Percentiles rank a stretch among this genome's conserved stretches.
phyloP scores from a whole-genome alignment of 2,329 filamentous ascomycete genomes.

The Scedosporium dehoogii region DNA sequence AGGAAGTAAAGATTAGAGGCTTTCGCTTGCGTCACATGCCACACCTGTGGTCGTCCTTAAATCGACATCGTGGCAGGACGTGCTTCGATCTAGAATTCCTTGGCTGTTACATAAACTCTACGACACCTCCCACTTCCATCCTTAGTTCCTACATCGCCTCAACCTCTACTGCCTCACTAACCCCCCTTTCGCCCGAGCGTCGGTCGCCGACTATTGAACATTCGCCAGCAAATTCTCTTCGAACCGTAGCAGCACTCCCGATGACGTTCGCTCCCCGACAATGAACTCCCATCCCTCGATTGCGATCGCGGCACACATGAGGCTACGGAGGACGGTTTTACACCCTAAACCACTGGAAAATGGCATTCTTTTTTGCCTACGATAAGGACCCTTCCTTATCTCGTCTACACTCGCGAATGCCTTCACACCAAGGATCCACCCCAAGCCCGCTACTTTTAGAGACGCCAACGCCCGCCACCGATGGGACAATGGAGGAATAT shows the following conservation, averaged over 20 bases:
- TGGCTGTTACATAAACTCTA: too few species aligned
- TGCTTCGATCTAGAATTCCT: too few species aligned
- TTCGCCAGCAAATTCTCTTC: too few species aligned
- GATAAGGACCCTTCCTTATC: slow-evolving; percentile 3
- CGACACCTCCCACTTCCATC: too few species aligned
- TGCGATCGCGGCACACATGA: background rate
- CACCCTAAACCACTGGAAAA: background rate
- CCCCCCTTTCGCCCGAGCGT: too few species aligned
- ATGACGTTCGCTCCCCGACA: background rate
- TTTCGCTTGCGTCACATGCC: too few species aligned
- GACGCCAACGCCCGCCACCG: background rate
- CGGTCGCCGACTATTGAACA: too few species aligned
- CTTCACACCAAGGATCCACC: background rate
- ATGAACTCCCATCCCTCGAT: background rate
- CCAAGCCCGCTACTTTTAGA: background rate
- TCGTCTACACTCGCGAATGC: background rate
- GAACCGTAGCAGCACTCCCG: background rate
- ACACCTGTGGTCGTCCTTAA: too few species aligned
- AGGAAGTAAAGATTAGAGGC: too few species aligned
- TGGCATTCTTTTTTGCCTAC: slow-evolving; percentile 8
- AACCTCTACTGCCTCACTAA: too few species aligned
- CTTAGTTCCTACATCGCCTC: too few species aligned
- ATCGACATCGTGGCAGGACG: too few species aligned
- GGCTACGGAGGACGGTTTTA: slow-evolving; percentile 1
- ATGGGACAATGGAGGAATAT: background rate